phyloP scores from a whole-genome alignment of 2,329 filamentous ascomycete genomes.

The Clarireedia paspali region DNA sequence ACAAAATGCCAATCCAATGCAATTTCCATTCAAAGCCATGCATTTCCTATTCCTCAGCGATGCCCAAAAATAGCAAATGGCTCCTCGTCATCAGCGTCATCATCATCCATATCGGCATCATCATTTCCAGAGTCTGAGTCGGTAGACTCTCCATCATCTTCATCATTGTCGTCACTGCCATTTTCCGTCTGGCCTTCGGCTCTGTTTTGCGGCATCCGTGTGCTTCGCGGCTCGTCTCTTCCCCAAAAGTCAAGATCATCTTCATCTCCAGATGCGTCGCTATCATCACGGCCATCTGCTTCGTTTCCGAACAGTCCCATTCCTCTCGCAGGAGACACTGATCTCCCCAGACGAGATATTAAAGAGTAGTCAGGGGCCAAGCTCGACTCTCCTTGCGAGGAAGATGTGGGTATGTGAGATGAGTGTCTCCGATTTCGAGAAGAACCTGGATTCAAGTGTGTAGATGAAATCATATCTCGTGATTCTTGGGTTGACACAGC shows the following conservation, averaged over 20 bases:
- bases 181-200: constrained; percentile 24
- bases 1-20: constrained; percentile 4
- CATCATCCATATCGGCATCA: constrained; percentile 30
- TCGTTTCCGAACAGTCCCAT: constrained; percentile 22
- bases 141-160: constrained; percentile 17
- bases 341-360: constrained; percentile 26
- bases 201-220: constrained; percentile 22
- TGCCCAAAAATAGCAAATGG: constrained; percentile 45
- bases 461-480: constrained; percentile 13
- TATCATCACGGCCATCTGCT: constrained; percentile 34
- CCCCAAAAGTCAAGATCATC: constrained; percentile 42
- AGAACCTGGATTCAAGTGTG: constrained; percentile 6
- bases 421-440: constrained; percentile 26
- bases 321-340: constrained; percentile 28
- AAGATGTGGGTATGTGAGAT: constrained; percentile 19
- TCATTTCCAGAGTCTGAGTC: constrained; percentile 19
- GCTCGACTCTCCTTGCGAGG: constrained; percentile 7
- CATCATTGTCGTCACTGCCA: constrained; percentile 33
- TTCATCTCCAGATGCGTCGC: constrained; percentile 41
- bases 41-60: constrained; percentile 28
- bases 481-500: constrained; percentile 12
- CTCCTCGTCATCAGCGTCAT: constrained; percentile 37
- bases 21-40: background rate
- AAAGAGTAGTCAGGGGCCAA: constrained; percentile 22
- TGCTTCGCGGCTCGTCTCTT: constrained; percentile 35